Evolutionary conservation across 2,329 filamentous ascomycete species (phyloP).

Genomic region (Hypoxylon sp.): DNA sequence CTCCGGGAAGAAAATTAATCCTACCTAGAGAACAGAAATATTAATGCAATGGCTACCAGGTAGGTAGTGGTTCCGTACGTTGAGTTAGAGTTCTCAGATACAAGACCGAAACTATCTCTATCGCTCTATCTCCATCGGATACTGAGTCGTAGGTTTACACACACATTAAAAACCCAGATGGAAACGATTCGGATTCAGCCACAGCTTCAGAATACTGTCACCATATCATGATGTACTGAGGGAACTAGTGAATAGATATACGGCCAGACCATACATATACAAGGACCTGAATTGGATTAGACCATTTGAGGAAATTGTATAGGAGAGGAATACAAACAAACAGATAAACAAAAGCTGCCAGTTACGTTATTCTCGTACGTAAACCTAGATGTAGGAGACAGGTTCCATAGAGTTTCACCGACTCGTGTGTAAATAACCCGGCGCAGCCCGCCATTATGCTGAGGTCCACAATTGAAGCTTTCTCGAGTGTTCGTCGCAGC

Average conservation of each 20-base stretch:
- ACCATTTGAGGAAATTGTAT: not conserved
- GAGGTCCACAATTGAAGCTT: conserved; percentile 35
- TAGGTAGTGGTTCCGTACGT: conserved; percentile 2
- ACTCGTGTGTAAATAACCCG: conserved; percentile 2
- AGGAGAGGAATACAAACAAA: conserved; percentile 5
- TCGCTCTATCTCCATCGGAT: conserved; percentile 1
- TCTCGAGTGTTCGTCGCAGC: conserved; percentile 1
- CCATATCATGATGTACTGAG: not conserved
- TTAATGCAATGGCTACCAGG: conserved; percentile 11
- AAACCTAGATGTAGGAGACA: not conserved
- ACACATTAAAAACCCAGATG: not conserved
- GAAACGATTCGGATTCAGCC: not conserved
- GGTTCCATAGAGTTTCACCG: not conserved
- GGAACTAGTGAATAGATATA: not conserved
- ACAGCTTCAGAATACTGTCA: not conserved
- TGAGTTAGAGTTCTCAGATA: conserved; percentile 21
- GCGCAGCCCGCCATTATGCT: not conserved
- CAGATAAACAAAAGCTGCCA: conserved; percentile 10
- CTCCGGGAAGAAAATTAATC: conserved; percentile 25
- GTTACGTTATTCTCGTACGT: conserved; percentile 3
- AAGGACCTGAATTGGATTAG: not conserved
- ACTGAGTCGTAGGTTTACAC: conserved; percentile 1
- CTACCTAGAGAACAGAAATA: not conserved
- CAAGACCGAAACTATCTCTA: conserved; percentile 7
- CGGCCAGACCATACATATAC: not conserved